These are phyloP conservation scores for Agrocybe pediades DNA, from an alignment of 768 basidiomycete genomes.

Conservation along the genomic window DNA sequence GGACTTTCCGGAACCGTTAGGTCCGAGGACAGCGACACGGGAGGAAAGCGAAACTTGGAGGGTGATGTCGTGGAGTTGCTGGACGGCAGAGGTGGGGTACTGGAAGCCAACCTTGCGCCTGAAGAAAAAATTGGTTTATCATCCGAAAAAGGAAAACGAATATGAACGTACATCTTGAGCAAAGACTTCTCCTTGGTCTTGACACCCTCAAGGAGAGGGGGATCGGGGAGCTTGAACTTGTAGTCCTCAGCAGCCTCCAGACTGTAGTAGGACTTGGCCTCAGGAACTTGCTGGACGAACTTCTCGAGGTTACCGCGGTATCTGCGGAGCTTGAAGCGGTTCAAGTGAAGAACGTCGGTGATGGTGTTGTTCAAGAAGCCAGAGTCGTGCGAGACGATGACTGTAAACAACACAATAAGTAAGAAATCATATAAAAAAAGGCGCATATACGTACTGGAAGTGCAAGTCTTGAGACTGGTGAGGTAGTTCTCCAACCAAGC, in stretches of 20 bases:
- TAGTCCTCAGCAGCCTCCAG: conserved; percentile 96
- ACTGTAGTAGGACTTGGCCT: conserved; percentile 97
- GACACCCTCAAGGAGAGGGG: conserved; percentile 97
- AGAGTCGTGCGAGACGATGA: conserved; percentile 98
- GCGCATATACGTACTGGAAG: conserved; percentile 66
- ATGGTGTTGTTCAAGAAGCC: conserved; percentile 97
- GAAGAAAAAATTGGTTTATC: conserved; percentile 2
- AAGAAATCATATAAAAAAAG: neutral
- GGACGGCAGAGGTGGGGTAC: conserved; percentile 83
- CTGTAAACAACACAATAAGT: conserved; percentile 33
- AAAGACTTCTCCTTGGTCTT: conserved; percentile 99
- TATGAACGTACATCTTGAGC: conserved; percentile 75
- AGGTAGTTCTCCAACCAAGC: conserved; percentile 98
- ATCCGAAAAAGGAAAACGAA: neutral
- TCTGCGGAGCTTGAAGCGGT: conserved; percentile 96
- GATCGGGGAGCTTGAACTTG: conserved; percentile 97
- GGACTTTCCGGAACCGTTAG: conserved; percentile 98
- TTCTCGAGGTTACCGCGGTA: conserved; percentile 95
- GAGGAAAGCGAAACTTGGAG: conserved; percentile 98
- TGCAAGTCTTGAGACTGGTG: conserved; percentile 83
- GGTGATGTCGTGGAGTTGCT: conserved; percentile 92
- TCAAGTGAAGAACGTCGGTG: conserved; percentile 95
- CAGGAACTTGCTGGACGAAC: conserved; percentile 93
- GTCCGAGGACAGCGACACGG: conserved; percentile 97
- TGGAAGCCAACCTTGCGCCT: conserved; percentile 94